Percentiles rank a stretch among this genome's conserved stretches.
Conservation (phyloP, 1,284 basidiomycete genomes). For the Ceratobasidium sp. region DNA sequence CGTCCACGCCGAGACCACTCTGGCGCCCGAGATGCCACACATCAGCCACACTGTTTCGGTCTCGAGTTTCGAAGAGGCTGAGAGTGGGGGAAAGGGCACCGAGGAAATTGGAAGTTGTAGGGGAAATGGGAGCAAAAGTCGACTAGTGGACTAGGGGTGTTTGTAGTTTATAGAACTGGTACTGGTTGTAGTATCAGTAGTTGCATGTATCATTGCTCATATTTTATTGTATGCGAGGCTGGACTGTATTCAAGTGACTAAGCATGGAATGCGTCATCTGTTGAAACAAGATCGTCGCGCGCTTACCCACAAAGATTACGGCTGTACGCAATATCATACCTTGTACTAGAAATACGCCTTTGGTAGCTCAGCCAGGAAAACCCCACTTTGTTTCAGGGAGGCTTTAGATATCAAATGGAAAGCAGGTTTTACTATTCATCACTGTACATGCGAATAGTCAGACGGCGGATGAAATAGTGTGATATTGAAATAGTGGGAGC, state of each 20-base stretch:
- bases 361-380: too few species aligned
- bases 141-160: slow-evolving; percentile 2
- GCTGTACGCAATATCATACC: too few species aligned
- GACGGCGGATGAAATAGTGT: too few species aligned
- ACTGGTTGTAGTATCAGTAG: not conserved
- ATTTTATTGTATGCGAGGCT: not conserved
- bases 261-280: not conserved
- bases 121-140: not conserved
- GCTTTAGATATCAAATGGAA: too few species aligned
- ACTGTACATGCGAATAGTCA: too few species aligned
- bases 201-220: slow-evolving; percentile 9
- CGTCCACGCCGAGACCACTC: slow-evolving; percentile 10
- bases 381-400: too few species aligned
- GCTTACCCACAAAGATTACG: too few species aligned
- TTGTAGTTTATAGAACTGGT: slow-evolving; percentile 14
- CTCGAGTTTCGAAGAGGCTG: not conserved
- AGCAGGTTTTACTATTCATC: too few species aligned
- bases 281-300: too few species aligned
- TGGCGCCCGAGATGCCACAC: not conserved
- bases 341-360: too few species aligned
- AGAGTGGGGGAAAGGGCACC: not conserved
- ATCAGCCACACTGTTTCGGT: not conserved
- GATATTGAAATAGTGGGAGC: not conserved
- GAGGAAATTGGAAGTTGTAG: not conserved
- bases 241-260: not conserved